Evolutionary conservation across 2,329 filamentous ascomycete genomes (phyloP).

Genomic region (Colletotrichum gloeosporioides): DNA sequence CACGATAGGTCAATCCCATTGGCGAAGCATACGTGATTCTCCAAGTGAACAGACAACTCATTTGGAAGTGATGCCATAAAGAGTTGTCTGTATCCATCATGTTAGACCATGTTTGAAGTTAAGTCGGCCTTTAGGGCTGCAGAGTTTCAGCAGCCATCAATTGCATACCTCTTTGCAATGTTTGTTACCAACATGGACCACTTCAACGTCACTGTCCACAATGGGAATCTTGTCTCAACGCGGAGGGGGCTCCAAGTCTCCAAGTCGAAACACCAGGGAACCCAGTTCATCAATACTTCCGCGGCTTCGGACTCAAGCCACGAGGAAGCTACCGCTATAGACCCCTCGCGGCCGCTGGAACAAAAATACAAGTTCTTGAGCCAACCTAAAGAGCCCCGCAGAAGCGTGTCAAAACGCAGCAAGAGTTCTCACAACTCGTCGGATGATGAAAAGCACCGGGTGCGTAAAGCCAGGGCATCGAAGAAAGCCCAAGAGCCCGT

Average conservation of each 20-base stretch:
- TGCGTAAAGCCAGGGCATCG: background rate
- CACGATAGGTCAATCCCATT: background rate
- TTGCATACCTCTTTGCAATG: background rate
- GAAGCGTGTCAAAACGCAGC: background rate
- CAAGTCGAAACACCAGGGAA: constrained; percentile 43
- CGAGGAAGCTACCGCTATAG: background rate
- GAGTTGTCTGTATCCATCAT: background rate
- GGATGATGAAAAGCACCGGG: background rate
- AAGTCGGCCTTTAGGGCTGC: background rate
- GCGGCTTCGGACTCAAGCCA: constrained; percentile 5
- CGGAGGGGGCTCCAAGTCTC: constrained; percentile 44
- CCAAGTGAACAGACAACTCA: background rate
- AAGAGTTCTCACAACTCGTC: background rate
- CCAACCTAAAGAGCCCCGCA: constrained; percentile 13
- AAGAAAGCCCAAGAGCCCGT: background rate
- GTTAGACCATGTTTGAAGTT: background rate
- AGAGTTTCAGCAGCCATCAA: background rate
- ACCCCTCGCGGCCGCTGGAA: constrained; percentile 14
- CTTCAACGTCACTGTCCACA: constrained; percentile 40
- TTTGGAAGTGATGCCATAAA: constrained; percentile 2
- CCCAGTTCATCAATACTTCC: constrained; percentile 43
- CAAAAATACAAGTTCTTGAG: constrained; percentile 32
- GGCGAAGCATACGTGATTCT: background rate
- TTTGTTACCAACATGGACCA: constrained; percentile 37
- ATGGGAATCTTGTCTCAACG: constrained; percentile 41